phyloP scores from a whole-genome alignment of 139 green algal genomes.

The Nannochloris sp. region DNA sequence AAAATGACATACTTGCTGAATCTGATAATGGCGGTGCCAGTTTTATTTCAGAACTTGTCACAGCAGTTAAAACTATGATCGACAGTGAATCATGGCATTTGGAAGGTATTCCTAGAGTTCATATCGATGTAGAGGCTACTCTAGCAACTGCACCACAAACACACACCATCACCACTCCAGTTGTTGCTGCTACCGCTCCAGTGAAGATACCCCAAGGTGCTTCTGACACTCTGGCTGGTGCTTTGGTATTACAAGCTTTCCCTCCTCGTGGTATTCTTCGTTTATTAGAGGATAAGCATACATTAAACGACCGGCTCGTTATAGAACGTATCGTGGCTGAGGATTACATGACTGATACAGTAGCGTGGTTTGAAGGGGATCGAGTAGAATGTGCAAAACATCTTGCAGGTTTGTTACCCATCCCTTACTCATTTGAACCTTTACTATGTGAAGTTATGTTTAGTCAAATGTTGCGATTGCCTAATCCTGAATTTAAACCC shows the following conservation, averaged over 20 bases:
- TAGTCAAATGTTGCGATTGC: constrained; percentile 73
- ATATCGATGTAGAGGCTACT: constrained; percentile 22
- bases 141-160: constrained; percentile 19
- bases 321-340: constrained; percentile 73
- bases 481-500: constrained; percentile 50
- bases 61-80: constrained; percentile 35
- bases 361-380: constrained; percentile 52
- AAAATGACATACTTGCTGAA: constrained; percentile 25
- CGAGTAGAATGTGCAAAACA: constrained; percentile 55
- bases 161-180: neutral
- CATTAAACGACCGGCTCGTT: constrained; percentile 28
- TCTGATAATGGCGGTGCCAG: constrained; percentile 62
- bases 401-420: constrained; percentile 46
- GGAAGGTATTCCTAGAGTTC: constrained; percentile 28
- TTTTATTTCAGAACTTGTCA: constrained; percentile 56
- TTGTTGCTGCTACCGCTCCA: neutral
- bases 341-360: constrained; percentile 75
- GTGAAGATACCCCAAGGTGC: neutral
- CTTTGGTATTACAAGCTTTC: constrained; percentile 34
- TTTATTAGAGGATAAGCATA: constrained; percentile 59
- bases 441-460: constrained; percentile 80
- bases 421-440: constrained; percentile 49
- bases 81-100: constrained; percentile 30
- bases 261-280: constrained; percentile 59
- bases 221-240: constrained; percentile 4